These are phyloP conservation scores for Calonectria leucothoes DNA, from an alignment of 2,329 filamentous ascomycete genomes.

Conservation along the genomic window DNA sequence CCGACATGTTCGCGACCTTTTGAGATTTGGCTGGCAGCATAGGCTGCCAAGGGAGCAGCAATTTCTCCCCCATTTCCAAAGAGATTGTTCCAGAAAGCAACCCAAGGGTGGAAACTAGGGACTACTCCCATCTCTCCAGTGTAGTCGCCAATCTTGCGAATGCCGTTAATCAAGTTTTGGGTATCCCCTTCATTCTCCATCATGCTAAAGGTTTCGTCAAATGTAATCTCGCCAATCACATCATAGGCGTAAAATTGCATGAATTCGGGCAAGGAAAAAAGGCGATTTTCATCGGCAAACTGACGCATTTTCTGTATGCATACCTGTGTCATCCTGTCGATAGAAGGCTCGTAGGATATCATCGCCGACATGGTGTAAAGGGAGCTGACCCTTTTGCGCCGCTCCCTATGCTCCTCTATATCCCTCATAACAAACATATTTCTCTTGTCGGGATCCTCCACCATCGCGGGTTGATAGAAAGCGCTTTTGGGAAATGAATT, in stretches of 20 bases:
- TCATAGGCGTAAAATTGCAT: constrained; percentile 32
- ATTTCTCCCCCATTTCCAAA: background rate
- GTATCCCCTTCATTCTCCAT: background rate
- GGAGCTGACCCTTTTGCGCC: background rate
- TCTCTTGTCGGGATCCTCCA: background rate
- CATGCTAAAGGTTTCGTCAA: background rate
- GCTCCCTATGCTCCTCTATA: background rate
- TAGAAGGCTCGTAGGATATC: background rate
- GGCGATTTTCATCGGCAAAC: background rate
- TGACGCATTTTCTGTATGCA: background rate
- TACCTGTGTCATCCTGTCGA: background rate
- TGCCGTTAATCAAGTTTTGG: background rate
- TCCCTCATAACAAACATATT: background rate
- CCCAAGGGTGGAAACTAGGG: background rate
- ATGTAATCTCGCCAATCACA: constrained; percentile 18
- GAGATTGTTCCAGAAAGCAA: no score
- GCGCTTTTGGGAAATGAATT: background rate
- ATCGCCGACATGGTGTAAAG: background rate
- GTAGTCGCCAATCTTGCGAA: background rate
- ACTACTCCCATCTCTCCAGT: background rate
- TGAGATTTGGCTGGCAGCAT: background rate
- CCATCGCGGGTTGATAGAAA: background rate
- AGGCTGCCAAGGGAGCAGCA: background rate
- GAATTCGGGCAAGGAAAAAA: background rate
- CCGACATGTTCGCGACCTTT: background rate